These are phyloP conservation scores for Pisolithus sp. DNA, from an alignment of 768 basidiomycete species.

Conservation along the genomic window DNA sequence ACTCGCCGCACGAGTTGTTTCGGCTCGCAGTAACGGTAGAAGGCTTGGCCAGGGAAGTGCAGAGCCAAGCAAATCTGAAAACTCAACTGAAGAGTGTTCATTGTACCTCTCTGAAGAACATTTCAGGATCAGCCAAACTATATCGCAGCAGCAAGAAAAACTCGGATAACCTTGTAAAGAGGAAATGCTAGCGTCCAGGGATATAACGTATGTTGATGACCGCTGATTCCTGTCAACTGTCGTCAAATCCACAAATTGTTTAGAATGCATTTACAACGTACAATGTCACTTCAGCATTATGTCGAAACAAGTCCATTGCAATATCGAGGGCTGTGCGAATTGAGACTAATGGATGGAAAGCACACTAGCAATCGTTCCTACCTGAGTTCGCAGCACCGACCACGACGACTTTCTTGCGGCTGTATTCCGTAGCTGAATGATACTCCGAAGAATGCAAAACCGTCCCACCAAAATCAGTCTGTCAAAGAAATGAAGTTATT, in stretches of 20 bases:
- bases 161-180: slow-evolving; percentile 10
- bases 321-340: slow-evolving; percentile 32
- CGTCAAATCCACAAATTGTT: slow-evolving; percentile 24
- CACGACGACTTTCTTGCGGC: slow-evolving; percentile 58
- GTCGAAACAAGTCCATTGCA: slow-evolving; percentile 26
- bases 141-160: too few relatives aligned
- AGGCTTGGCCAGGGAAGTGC: slow-evolving; percentile 18
- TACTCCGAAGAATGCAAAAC: slow-evolving; percentile 49
- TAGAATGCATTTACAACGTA: not conserved
- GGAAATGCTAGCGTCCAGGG: slow-evolving; percentile 4
- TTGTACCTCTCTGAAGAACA: slow-evolving; percentile 19
- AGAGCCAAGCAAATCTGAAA: slow-evolving; percentile 18
- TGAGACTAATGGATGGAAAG: not conserved
- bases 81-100: slow-evolving; percentile 19
- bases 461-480: slow-evolving; percentile 48
- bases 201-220: slow-evolving; percentile 25
- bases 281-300: slow-evolving; percentile 26
- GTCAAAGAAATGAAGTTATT: not conserved
- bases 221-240: slow-evolving; percentile 18
- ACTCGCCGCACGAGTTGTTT: slow-evolving; percentile 3
- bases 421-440: slow-evolving; percentile 37
- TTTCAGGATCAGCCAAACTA: not conserved
- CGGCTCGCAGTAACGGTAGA: slow-evolving; percentile 9
- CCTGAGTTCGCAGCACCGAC: slow-evolving; percentile 61
- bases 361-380: slow-evolving; percentile 13